A percentile compares a stretch with the other conserved stretches of the same genome.
Conservation (phyloP, 441 rosid species). For the Hura crepitans region DNA sequence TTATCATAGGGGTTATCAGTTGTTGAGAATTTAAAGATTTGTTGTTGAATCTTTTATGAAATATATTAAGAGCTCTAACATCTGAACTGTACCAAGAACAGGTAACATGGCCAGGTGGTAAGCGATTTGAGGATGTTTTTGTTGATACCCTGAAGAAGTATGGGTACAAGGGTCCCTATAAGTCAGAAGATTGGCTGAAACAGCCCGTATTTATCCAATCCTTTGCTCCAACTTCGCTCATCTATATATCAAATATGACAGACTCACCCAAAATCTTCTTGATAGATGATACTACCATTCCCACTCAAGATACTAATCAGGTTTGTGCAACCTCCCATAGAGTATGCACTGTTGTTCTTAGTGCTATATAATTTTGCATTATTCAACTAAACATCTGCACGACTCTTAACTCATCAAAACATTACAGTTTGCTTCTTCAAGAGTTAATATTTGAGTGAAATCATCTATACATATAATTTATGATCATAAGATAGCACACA, state of each 20-base stretch:
- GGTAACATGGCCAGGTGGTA: constrained; percentile 85
- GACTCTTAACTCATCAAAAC: too few species aligned
- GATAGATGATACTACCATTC: constrained; percentile 61
- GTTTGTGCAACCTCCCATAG: constrained; percentile 30
- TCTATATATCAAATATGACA: constrained; percentile 55
- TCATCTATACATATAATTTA: background rate
- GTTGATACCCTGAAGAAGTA: constrained; percentile 64
- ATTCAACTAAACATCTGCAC: background rate
- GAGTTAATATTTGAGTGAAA: background rate
- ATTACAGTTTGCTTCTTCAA: background rate
- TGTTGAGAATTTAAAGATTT: constrained; percentile 7
- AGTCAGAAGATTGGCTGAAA: constrained; percentile 80
- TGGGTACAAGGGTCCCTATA: constrained; percentile 72
- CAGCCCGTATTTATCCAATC: constrained; percentile 90
- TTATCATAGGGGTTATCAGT: background rate
- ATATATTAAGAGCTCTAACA: background rate
- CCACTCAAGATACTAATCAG: constrained; percentile 89
- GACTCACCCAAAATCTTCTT: constrained; percentile 77
- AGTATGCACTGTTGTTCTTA: background rate
- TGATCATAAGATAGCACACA: background rate
- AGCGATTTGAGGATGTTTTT: constrained; percentile 66
- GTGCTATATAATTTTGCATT: background rate
- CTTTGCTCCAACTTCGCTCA: constrained; percentile 88
- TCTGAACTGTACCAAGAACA: constrained; percentile 22
- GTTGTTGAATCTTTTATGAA: background rate